Conservation (phyloP, 73 alveolate species). For the Stentor coeruleus region DNA sequence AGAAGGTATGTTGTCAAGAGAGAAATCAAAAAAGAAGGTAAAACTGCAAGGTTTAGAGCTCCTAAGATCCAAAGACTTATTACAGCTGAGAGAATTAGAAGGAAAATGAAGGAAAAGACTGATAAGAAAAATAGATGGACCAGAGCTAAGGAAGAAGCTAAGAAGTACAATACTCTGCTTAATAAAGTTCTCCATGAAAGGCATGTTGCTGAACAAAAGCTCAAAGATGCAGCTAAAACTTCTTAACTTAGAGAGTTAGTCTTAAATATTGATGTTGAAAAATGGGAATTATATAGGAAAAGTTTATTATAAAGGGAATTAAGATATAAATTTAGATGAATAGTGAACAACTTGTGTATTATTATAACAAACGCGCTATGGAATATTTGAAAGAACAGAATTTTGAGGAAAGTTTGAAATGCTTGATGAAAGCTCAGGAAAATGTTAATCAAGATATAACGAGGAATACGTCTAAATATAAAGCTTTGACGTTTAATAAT, state of each 20-base stretch:
- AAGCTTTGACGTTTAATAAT: constrained; percentile 1
- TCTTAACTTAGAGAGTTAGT: too few species aligned
- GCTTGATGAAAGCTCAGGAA: not conserved
- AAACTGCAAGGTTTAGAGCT: constrained; percentile 50
- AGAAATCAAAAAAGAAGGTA: constrained; percentile 66
- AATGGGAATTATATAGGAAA: too few species aligned
- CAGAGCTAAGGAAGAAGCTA: constrained; percentile 33
- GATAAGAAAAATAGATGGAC: constrained; percentile 40
- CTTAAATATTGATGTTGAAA: too few species aligned
- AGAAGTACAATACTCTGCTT: constrained; percentile 48
- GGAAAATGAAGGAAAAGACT: constrained; percentile 63
- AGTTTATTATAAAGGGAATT: too few species aligned
- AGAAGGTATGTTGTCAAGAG: constrained; percentile 72
- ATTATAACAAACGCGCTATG: constrained; percentile 11
- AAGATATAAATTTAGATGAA: not conserved
- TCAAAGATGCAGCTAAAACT: constrained; percentile 28
- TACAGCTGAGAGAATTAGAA: constrained; percentile 80
- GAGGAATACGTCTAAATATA: not conserved
- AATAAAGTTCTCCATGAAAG: constrained; percentile 46
- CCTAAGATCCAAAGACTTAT: constrained; percentile 82
- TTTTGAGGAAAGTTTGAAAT: not conserved
- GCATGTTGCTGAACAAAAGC: constrained; percentile 34
- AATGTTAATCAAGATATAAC: not conserved
- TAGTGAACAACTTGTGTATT: not conserved
- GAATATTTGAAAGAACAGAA: not conserved